These are phyloP conservation scores for Tripterygium wilfordii DNA, from an alignment of 177 flowering plant species.

Conservation along the genomic window DNA sequence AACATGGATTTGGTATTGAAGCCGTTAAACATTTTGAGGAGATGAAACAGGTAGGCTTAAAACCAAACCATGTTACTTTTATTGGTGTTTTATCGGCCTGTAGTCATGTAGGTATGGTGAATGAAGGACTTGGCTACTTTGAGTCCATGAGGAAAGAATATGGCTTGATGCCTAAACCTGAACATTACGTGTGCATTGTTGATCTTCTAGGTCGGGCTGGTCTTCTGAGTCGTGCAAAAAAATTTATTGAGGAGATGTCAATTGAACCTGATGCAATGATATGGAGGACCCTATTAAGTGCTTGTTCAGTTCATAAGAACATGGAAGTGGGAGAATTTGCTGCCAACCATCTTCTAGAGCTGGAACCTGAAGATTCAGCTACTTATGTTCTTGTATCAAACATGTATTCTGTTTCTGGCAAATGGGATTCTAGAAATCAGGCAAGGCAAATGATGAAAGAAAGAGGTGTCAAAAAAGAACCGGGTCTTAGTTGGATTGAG, in stretches of 20 bases:
- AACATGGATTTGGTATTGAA: slow-evolving; percentile 43
- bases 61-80: slow-evolving; percentile 44
- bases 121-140: slow-evolving; percentile 48
- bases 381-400: slow-evolving; percentile 54
- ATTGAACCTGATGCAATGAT: slow-evolving; percentile 49
- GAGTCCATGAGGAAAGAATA: slow-evolving; percentile 43
- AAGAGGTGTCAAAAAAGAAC: slow-evolving; percentile 50
- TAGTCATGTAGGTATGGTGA: slow-evolving; percentile 56
- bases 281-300: slow-evolving; percentile 59
- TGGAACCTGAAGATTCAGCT: slow-evolving; percentile 53
- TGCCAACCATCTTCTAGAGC: slow-evolving; percentile 33
- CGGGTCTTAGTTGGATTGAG: slow-evolving; percentile 62
- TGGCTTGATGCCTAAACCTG: slow-evolving; percentile 41
- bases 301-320: slow-evolving; percentile 43
- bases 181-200: slow-evolving; percentile 57
- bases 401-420: slow-evolving; percentile 39
- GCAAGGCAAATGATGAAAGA: slow-evolving; percentile 50
- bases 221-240: slow-evolving; percentile 27
- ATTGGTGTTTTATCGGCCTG: slow-evolving; percentile 55
- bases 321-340: slow-evolving; percentile 48
- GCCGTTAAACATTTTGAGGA: slow-evolving; percentile 41
- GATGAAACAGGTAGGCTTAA: slow-evolving; percentile 29
- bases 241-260: slow-evolving; percentile 45
- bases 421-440: slow-evolving; percentile 36
- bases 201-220: slow-evolving; percentile 59